phyloP scores from a whole-genome alignment of 2,329 filamentous ascomycete species.

The Chaetomiaceae sp. region DNA sequence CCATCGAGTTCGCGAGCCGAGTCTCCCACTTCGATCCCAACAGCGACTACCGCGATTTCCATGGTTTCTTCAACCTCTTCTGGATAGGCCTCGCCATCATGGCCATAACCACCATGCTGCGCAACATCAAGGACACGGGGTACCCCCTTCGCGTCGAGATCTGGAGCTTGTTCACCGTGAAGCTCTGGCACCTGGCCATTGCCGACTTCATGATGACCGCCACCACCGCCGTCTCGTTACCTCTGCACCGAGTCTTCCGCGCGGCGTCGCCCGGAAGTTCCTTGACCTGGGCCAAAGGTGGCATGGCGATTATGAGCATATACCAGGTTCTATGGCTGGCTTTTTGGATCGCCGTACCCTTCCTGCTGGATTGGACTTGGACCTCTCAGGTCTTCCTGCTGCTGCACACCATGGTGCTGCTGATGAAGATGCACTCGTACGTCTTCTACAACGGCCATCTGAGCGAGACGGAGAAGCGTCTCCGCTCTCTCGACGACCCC shows the following conservation, averaged over 20 bases:
- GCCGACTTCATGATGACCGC: slow-evolving; percentile 82
- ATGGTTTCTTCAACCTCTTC: slow-evolving; percentile 96
- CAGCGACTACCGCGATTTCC: slow-evolving; percentile 89
- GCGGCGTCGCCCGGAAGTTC: slow-evolving; percentile 43
- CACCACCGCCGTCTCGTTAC: slow-evolving; percentile 66
- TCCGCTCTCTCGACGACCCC: slow-evolving; percentile 74
- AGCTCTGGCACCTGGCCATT: slow-evolving; percentile 79
- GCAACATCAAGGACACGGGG: slow-evolving; percentile 91
- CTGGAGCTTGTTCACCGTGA: slow-evolving; percentile 81
- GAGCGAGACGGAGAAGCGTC: slow-evolving; percentile 75
- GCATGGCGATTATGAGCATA: slow-evolving; percentile 77
- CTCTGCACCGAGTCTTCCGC: slow-evolving; percentile 66
- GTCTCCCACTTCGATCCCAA: slow-evolving; percentile 93
- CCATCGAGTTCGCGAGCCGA: slow-evolving; percentile 82
- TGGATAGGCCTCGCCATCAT: slow-evolving; percentile 97
- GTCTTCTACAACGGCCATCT: slow-evolving; percentile 97
- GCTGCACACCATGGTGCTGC: slow-evolving; percentile 80
- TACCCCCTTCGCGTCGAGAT: slow-evolving; percentile 80
- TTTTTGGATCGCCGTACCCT: slow-evolving; percentile 81
- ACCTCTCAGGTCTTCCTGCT: slow-evolving; percentile 94
- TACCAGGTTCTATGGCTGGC: slow-evolving; percentile 75
- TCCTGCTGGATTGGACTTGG: slow-evolving; percentile 87
- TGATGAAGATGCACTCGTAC: slow-evolving; percentile 99
- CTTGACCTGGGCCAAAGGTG: slow-evolving; percentile 69
- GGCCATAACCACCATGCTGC: slow-evolving; percentile 88